These are phyloP conservation scores for Aspergillus flavus DNA, from an alignment of 2,329 filamentous ascomycete genomes.

Conservation along the genomic window DNA sequence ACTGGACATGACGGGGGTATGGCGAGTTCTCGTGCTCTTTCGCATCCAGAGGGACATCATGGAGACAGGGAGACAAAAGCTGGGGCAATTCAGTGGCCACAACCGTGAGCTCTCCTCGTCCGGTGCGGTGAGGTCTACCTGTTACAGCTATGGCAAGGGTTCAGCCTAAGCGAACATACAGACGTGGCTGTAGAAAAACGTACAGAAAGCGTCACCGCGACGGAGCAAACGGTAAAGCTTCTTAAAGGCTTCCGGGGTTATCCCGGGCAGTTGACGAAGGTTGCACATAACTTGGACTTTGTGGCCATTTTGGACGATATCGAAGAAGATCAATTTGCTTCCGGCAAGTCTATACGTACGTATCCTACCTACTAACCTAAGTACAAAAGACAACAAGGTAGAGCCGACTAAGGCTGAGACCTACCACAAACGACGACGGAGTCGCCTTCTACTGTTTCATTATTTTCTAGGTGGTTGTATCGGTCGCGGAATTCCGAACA, in stretches of 20 bases:
- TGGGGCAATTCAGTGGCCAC: slow-evolving; percentile 68
- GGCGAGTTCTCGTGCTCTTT: slow-evolving; percentile 72
- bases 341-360: slow-evolving; percentile 70
- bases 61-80: slow-evolving; percentile 75
- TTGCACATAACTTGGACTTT: slow-evolving; percentile 78
- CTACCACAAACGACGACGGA: slow-evolving; percentile 48
- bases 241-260: slow-evolving; percentile 54
- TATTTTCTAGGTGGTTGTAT: slow-evolving; percentile 40
- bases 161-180: slow-evolving; percentile 16
- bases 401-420: slow-evolving; percentile 27
- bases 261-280: slow-evolving; percentile 50
- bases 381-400: slow-evolving; percentile 31
- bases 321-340: slow-evolving; percentile 80
- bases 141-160: slow-evolving; percentile 58
- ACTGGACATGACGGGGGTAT: slow-evolving; percentile 80
- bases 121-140: slow-evolving; percentile 70
- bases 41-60: slow-evolving; percentile 73
- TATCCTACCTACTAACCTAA: slow-evolving; percentile 68
- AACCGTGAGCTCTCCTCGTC: slow-evolving; percentile 75
- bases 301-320: slow-evolving; percentile 72
- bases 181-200: slow-evolving; percentile 40
- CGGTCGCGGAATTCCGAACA: slow-evolving; percentile 40
- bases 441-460: slow-evolving; percentile 44
- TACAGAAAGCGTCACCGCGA: slow-evolving; percentile 83
- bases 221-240: slow-evolving; percentile 67